Conservation (phyloP, 2,329 filamentous ascomycete genomes). For the Monosporascus sp. region DNA sequence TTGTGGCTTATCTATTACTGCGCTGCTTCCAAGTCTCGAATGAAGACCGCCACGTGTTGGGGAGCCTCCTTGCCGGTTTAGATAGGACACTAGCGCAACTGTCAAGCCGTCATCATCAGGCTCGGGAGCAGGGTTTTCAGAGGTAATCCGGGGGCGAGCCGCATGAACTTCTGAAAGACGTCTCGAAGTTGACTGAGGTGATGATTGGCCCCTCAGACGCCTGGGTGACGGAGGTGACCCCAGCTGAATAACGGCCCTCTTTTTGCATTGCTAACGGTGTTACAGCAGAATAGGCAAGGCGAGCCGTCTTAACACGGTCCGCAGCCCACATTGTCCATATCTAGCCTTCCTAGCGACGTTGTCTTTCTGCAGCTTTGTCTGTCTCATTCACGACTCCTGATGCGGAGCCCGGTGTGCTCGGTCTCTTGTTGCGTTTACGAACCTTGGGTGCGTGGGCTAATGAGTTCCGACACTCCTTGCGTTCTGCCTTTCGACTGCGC, state of each 20-base stretch:
- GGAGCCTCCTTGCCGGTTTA: conserved; percentile 14
- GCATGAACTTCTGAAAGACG: background rate
- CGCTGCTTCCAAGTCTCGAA: background rate
- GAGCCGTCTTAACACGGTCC: conserved; percentile 20
- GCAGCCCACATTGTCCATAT: conserved; percentile 30
- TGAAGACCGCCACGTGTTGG: background rate
- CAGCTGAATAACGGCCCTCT: background rate
- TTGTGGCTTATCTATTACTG: conserved; percentile 6
- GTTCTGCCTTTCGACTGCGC: conserved; percentile 4
- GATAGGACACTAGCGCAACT: conserved; percentile 20
- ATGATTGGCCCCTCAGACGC: background rate
- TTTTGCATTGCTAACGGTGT: conserved; percentile 3
- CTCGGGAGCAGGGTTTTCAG: conserved; percentile 1
- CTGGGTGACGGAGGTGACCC: background rate
- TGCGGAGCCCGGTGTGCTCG: conserved; percentile 7
- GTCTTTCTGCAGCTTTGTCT: conserved; percentile 20
- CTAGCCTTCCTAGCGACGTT: conserved; percentile 23
- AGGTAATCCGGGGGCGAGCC: background rate
- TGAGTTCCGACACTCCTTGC: conserved; percentile 2
- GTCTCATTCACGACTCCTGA: conserved; percentile 13
- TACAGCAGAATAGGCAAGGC: conserved; percentile 21
- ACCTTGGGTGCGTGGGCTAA: conserved; percentile 3
- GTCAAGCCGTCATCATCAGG: conserved; percentile 20
- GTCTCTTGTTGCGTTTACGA: conserved; percentile 6
- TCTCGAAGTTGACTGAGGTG: background rate